These are phyloP conservation scores for Rhododendron kiyosumense DNA, from an alignment of 148 eudicot genomes.

Conservation along the genomic window DNA sequence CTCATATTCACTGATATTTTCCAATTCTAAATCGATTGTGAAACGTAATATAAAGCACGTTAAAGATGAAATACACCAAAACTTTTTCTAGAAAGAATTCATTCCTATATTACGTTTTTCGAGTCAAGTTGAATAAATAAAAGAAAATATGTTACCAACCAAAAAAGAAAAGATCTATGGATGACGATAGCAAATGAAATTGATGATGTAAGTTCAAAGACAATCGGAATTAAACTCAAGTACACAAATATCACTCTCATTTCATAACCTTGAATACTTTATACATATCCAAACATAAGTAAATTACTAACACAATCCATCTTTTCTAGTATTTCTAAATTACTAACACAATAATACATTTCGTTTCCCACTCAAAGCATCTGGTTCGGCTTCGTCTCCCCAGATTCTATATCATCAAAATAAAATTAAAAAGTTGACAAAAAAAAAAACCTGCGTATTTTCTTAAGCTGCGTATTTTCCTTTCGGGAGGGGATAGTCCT, in stretches of 20 bases:
- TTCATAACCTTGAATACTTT: neutral
- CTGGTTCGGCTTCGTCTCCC: slow-evolving; percentile 25
- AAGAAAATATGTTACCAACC: neutral
- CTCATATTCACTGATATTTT: too few species aligned
- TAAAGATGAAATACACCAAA: neutral
- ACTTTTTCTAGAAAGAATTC: neutral
- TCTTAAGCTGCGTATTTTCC: too few species aligned
- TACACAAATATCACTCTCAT: neutral
- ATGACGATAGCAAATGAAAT: neutral
- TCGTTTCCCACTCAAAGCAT: neutral
- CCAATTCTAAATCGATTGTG: too few species aligned
- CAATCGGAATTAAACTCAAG: neutral
- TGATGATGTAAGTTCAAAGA: neutral
- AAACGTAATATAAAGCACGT: neutral
- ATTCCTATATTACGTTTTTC: too few species aligned
- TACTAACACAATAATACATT: neutral
- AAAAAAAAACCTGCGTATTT: neutral
- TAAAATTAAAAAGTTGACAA: neutral
- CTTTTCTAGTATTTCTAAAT: too few species aligned
- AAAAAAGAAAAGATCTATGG: neutral
- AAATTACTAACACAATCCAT: neutral
- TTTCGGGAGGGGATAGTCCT: too few species aligned
- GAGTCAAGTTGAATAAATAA: neutral
- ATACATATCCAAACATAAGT: neutral
- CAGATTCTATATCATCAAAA: neutral